Base-by-base conservation (phyloP, 805 yeast genomes). In the Teunomyces gatunensis region DNA sequence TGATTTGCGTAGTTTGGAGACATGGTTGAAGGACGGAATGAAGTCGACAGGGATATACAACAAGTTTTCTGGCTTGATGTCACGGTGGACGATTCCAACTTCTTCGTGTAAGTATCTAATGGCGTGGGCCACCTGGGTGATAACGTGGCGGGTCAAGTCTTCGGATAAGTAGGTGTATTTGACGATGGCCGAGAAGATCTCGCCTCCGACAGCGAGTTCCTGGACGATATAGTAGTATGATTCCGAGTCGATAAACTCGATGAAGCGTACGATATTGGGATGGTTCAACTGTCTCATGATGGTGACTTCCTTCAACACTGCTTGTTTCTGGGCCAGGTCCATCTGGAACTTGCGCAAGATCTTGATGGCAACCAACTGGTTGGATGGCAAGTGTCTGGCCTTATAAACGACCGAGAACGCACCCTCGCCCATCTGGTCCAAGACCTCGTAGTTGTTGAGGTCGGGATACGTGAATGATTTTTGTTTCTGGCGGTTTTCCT, bases 81-180 rank as follows among this genome's bases (percentile, higher is more conserved):
- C 96, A 53, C 96, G 73, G 66, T 87, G 96, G 29, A 87, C 95
- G 45, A 87, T 80, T 5, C 94, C 94, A 42, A 82, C 79, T 52
- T 79, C 81, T 47, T 79, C 81, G 64, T 87, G 96, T 56, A 87
- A 64, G 62, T 85, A 87, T 56, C 80, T 71, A 21, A 87, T 73
- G 1, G 89, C 87, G 23, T 75, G 64, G 2, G 84, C 83, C 30
- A 86, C 78, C 59, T 86, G 90, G 28, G 68, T 64, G 32, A 84
- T 80, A 18, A 84, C 76, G 61, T 83, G 88, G 41, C 87, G 70
- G 2, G 86, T 68, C 32, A 84, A 64, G 55, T 83, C 83, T 57
- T 84, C 90, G 45, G 84, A 75, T 61, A 87, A 84, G 61, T 87
- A 87, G 0, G 95, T 87, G 55, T 78, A 80, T 48, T 85, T 83